Conservation (phyloP, 805 yeast genomes). For the Candida ascalaphidarum region DNA sequence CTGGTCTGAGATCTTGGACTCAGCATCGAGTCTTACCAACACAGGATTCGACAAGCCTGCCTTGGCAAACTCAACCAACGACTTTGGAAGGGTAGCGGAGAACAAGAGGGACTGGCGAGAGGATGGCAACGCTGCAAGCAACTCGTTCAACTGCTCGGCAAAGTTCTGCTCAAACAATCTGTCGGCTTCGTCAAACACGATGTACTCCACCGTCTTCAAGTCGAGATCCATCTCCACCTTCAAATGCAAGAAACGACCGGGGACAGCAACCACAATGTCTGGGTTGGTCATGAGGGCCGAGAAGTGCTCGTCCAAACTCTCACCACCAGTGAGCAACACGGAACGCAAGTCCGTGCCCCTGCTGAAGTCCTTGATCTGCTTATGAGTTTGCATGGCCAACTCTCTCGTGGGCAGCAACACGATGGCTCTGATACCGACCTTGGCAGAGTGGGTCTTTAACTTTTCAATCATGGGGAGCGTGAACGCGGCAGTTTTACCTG, state of each 20-base stretch:
- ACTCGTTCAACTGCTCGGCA: slow-evolving; percentile 85
- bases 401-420: slow-evolving; percentile 94
- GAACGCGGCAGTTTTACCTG: slow-evolving; percentile 98
- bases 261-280: slow-evolving; percentile 92
- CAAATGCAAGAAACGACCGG: slow-evolving; percentile 93
- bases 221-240: slow-evolving; percentile 93
- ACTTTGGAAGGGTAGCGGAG: slow-evolving; percentile 90
- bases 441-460: slow-evolving; percentile 75
- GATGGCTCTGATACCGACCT: slow-evolving; percentile 82
- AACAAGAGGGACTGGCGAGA: slow-evolving; percentile 82
- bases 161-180: slow-evolving; percentile 95
- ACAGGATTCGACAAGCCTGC: slow-evolving; percentile 94
- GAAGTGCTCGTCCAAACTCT: slow-evolving; percentile 95
- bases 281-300: slow-evolving; percentile 89
- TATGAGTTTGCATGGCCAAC: slow-evolving; percentile 86
- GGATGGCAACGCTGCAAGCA: slow-evolving; percentile 74
- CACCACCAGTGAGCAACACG: slow-evolving; percentile 90
- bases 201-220: slow-evolving; percentile 74
- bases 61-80: slow-evolving; percentile 92
- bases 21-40: slow-evolving; percentile 87
- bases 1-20: slow-evolving; percentile 80
- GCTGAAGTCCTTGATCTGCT: slow-evolving; percentile 81
- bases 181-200: slow-evolving; percentile 96
- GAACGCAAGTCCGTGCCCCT: slow-evolving; percentile 77
- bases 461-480: slow-evolving; percentile 83